These are phyloP conservation scores for Russula earlei DNA, from an alignment of 768 basidiomycete genomes.

Conservation along the genomic window DNA sequence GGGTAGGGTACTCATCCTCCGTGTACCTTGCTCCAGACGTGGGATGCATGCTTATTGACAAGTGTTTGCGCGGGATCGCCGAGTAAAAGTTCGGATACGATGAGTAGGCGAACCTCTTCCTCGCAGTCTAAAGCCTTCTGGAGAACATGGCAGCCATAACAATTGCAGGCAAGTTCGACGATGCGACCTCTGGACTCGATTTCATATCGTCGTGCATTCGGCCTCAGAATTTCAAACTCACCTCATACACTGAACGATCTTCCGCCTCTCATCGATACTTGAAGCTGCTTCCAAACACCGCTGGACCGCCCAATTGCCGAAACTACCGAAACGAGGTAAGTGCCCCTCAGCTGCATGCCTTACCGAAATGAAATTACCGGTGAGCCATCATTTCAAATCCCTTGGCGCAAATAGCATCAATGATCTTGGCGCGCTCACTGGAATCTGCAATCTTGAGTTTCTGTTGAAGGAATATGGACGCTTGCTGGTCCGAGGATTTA, in stretches of 20 bases:
- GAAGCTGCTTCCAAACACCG: conserved; percentile 76
- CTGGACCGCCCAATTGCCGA: conserved; percentile 89
- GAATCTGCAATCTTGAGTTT: conserved; percentile 80
- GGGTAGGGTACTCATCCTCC: not conserved
- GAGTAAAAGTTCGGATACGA: conserved; percentile 75
- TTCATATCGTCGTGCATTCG: not conserved
- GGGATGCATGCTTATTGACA: conserved; percentile 85
- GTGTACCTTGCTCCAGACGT: conserved; percentile 82
- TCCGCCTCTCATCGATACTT: conserved; percentile 61
- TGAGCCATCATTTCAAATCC: conserved; percentile 94
- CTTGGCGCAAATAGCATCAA: conserved; percentile 75
- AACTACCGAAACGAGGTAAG: conserved; percentile 35
- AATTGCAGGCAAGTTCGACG: conserved; percentile 81
- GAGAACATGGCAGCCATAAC: conserved; percentile 82
- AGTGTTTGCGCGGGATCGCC: conserved; percentile 81
- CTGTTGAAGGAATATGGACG: conserved; percentile 83
- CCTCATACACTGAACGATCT: conserved; percentile 85
- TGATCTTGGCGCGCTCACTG: conserved; percentile 71
- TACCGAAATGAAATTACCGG: conserved; percentile 35
- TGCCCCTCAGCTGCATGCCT: not conserved
- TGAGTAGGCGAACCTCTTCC: conserved; percentile 72
- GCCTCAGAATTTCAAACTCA: conserved; percentile 24
- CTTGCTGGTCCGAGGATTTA: conserved; percentile 85
- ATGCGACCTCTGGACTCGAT: conserved; percentile 51
- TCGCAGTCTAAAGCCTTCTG: conserved; percentile 89